phyloP scores from a whole-genome alignment of 2,329 filamentous ascomycete species.

The Colletotrichum sojae region DNA sequence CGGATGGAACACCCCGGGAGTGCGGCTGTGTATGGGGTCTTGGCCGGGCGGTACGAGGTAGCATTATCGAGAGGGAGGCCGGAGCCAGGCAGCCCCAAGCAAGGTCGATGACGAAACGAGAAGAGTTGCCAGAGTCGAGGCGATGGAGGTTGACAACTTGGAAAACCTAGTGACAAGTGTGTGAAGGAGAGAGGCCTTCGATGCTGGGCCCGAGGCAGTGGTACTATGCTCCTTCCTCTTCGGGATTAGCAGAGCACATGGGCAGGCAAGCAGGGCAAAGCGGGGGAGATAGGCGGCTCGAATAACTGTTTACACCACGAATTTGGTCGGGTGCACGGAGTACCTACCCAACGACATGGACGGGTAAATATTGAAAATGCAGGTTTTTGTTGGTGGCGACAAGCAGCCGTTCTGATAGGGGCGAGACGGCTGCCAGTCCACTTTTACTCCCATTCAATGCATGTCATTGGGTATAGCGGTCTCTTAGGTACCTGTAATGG shows the following conservation, averaged over 20 bases:
- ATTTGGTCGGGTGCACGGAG: background rate
- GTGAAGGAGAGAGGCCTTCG: background rate
- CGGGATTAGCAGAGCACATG: background rate
- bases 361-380: background rate
- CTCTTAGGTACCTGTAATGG: background rate
- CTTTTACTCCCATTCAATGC: background rate
- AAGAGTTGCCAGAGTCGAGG: background rate
- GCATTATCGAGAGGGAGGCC: background rate
- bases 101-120: slow-evolving; percentile 13
- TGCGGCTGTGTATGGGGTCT: slow-evolving; percentile 16
- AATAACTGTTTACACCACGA: slow-evolving; percentile 9
- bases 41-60: background rate
- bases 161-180: background rate
- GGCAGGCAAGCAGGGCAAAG: slow-evolving; percentile 1
- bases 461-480: background rate
- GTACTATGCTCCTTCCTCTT: slow-evolving; percentile 33
- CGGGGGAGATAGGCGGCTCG: slow-evolving; percentile 34
- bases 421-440: background rate
- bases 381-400: background rate
- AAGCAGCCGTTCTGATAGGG: background rate
- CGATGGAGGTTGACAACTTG: background rate
- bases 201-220: slow-evolving; percentile 15
- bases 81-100: too few relatives aligned
- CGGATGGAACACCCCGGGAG: slow-evolving; percentile 11
- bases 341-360: background rate